These are phyloP conservation scores for Margaritispora aquatica DNA, from an alignment of 495 filamentous ascomycete species.

Conservation along the genomic window DNA sequence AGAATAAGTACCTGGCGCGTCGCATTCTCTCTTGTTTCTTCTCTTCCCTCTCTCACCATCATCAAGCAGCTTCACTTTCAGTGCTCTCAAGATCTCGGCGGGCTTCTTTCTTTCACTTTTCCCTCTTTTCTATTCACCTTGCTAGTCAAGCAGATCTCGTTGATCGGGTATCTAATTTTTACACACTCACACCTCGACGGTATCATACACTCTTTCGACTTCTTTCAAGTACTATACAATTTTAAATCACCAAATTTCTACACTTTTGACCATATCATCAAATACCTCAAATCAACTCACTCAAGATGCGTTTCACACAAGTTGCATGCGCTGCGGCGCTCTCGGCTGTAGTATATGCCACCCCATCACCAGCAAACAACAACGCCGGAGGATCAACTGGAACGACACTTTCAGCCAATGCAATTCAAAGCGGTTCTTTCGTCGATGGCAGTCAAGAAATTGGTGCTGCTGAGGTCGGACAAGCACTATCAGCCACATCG, in stretches of 20 bases:
- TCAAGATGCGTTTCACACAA: conserved; percentile 22
- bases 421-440: conserved; percentile 22
- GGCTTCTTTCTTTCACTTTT: conserved; percentile 22
- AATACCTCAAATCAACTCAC: background rate
- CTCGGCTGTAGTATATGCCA: conserved; percentile 13
- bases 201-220: conserved; percentile 2
- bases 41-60: conserved; percentile 15
- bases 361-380: background rate
- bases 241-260: conserved; percentile 3
- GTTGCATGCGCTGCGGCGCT: conserved; percentile 18
- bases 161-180: conserved; percentile 27
- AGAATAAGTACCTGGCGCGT: conserved; percentile 23
- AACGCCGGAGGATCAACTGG: background rate
- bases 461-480: conserved; percentile 16
- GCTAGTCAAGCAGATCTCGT: conserved; percentile 30
- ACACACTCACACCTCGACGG: conserved; percentile 21
- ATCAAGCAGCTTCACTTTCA: conserved; percentile 11
- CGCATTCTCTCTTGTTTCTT: conserved; percentile 5
- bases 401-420: conserved; percentile 13
- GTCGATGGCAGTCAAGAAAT: conserved; percentile 17
- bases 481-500: conserved; percentile 19
- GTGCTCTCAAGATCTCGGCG: conserved; percentile 12
- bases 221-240: background rate
- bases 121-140: conserved; percentile 23
- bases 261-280: background rate